Evolutionary conservation across 2,329 filamentous ascomycete species (phyloP).

Genomic region (Apiospora pterosperma): DNA sequence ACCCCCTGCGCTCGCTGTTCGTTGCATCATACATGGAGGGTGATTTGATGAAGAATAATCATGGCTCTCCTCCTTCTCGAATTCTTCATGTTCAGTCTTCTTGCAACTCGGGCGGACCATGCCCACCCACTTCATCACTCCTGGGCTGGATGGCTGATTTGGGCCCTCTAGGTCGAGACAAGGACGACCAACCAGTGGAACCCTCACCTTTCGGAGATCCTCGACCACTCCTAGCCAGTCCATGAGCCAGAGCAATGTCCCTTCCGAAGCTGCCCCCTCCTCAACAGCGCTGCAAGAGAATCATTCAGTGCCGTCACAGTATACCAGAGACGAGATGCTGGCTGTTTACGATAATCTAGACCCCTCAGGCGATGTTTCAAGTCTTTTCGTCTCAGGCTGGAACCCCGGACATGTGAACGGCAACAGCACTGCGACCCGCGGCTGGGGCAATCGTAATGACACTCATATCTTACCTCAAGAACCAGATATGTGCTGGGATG

Average conservation of each 20-base stretch:
- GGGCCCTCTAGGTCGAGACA: conserved; percentile 48
- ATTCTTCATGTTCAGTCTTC: neutral
- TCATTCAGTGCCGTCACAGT: conserved; percentile 60
- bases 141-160: neutral
- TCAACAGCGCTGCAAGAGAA: conserved; percentile 44
- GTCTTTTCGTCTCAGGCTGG: conserved; percentile 74
- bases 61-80: neutral
- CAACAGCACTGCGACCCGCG: conserved; percentile 59
- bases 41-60: neutral
- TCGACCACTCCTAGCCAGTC: conserved; percentile 52
- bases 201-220: conserved; percentile 61
- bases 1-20: neutral
- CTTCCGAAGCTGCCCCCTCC: conserved; percentile 25
- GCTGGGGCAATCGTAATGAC: conserved; percentile 78
- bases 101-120: neutral
- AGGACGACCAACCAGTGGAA: conserved; percentile 58
- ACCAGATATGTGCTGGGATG: conserved; percentile 91
- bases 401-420: conserved; percentile 71
- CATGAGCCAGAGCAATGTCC: conserved; percentile 31
- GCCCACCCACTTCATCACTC: neutral
- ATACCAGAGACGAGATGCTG: conserved; percentile 76
- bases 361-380: conserved; percentile 60
- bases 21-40: neutral
- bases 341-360: conserved; percentile 59
- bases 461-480: conserved; percentile 71